These are phyloP conservation scores for Tolypocladium tundrense DNA, from an alignment of 2,329 filamentous ascomycete species.

Conservation along the genomic window DNA sequence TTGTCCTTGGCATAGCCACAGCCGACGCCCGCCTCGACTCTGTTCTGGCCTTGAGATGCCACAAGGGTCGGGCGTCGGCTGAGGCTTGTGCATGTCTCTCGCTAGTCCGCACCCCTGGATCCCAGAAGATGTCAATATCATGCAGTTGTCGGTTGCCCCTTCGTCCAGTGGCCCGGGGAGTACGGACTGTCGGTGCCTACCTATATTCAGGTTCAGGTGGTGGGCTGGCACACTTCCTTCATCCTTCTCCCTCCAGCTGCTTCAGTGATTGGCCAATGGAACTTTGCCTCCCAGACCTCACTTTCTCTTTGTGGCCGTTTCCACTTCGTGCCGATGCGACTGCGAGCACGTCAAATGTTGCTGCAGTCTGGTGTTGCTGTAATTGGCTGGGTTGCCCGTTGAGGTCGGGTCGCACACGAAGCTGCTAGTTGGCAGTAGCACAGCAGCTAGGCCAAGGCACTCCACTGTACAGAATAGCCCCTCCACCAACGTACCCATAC, in stretches of 20 bases:
- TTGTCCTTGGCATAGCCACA: not conserved
- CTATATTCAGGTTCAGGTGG: not conserved
- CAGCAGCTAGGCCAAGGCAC: not conserved
- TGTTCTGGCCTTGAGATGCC: not conserved
- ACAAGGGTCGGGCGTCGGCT: not conserved
- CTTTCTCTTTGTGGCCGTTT: not conserved
- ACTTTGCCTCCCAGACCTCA: not conserved
- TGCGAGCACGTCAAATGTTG: not conserved
- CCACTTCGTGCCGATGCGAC: not conserved
- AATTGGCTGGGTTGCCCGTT: not conserved
- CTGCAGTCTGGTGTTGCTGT: not conserved
- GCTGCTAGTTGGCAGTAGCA: not conserved
- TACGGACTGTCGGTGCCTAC: not conserved
- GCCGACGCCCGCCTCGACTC: not conserved
- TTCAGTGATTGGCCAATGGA: not conserved
- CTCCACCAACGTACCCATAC: not conserved
- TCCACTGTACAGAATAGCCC: not conserved
- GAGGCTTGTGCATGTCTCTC: not conserved
- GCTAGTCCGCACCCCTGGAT: not conserved
- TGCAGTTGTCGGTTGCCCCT: not conserved
- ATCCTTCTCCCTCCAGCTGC: not conserved
- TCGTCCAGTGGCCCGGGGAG: not conserved
- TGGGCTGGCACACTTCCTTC: not conserved
- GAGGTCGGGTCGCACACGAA: not conserved
- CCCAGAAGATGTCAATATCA: not conserved